Base-by-base conservation (phyloP, 441 rosid species). In the Aleurites moluccanus region DNA sequence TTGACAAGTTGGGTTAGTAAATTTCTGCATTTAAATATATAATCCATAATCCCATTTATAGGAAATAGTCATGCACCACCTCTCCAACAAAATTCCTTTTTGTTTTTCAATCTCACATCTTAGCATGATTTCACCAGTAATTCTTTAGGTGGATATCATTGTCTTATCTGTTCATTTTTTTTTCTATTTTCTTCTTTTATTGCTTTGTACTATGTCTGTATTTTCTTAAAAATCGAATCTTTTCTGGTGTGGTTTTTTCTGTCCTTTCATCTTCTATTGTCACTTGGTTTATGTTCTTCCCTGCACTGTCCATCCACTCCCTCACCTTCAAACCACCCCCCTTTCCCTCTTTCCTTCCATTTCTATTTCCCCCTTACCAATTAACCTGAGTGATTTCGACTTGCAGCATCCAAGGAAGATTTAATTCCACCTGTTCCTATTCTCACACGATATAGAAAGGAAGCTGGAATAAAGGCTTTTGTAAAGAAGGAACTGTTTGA, bases 401-500 rank as follows among this genome's bases (percentile, higher is more conserved):
- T 69, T 85, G 83, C 90, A 96, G 99, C 87, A 47, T 87, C 85
- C 86, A 96, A 91, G 82, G 99, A 92, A 75, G 99, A 96, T 83
- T 80, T 96, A 72, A 81, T 96, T 76, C 98, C 98, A 75, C 97
- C 99, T 69, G 92, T 89, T 83, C 99, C 99, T 72, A 85, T 91
- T 79, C 97, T 96, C 78, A 93, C 99, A 11, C 88, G 99, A 81
- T 89, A 87, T 88, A 91, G 68, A 80, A 93, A 73, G 86, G 99
- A 93, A 86, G 90, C 90, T 81, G 94, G 97, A 63, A 85, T 96
- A 83, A 96, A 96, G 83, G 97, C 90, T 65, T 92, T 96, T 83
- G 97, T 96, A 47, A 96, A 90, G 86, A 96, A 96, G 90, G 99
- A 96, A 77, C 83, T 93, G 67, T 92, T 92, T 73, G 99, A 96